phyloP scores from a whole-genome alignment of 129 eudicot genomes.

The Artemisia tridentata region DNA sequence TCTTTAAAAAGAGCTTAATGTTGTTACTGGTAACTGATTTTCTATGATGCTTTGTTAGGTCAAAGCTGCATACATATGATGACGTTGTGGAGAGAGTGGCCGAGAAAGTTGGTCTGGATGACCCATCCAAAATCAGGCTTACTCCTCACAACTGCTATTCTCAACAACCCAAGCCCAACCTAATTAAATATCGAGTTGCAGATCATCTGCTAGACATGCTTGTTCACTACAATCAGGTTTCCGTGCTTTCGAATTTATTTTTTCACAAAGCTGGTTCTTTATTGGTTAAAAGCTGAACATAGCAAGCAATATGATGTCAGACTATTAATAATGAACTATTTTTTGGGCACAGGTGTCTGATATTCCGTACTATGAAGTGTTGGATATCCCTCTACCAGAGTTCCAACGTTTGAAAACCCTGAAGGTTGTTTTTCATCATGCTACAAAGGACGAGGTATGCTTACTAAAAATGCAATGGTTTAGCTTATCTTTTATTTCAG shows the following conservation, averaged over 20 bases:
- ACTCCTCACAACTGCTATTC: conserved; percentile 95
- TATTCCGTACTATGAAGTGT: conserved; percentile 85
- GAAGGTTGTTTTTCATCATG: conserved; percentile 80
- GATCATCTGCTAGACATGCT: conserved; percentile 88
- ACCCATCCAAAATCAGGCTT: conserved; percentile 89
- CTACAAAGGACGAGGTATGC: conserved; percentile 75
- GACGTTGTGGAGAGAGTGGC: conserved; percentile 92
- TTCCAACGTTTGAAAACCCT: conserved; percentile 80
- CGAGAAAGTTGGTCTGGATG: conserved; percentile 59
- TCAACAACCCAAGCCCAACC: conserved; percentile 91
- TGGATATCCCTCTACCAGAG: conserved; percentile 93
- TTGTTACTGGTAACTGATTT: conserved; percentile 11
- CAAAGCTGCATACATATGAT: conserved; percentile 77
- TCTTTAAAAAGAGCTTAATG: not conserved
- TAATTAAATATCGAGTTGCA: conserved; percentile 66
- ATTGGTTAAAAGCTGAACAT: conserved; percentile 1
- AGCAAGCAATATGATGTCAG: not conserved
- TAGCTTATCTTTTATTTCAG: not conserved
- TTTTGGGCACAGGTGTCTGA: conserved; percentile 59
- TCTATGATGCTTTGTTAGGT: conserved; percentile 41
- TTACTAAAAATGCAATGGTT: not conserved
- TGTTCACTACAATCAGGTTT: conserved; percentile 85
- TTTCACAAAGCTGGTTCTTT: not conserved
- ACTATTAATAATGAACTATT: not conserved
- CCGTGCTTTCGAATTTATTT: not conserved